phyloP scores from a whole-genome alignment of 2,329 filamentous ascomycete species.

The Aspergillus phoenicis region DNA sequence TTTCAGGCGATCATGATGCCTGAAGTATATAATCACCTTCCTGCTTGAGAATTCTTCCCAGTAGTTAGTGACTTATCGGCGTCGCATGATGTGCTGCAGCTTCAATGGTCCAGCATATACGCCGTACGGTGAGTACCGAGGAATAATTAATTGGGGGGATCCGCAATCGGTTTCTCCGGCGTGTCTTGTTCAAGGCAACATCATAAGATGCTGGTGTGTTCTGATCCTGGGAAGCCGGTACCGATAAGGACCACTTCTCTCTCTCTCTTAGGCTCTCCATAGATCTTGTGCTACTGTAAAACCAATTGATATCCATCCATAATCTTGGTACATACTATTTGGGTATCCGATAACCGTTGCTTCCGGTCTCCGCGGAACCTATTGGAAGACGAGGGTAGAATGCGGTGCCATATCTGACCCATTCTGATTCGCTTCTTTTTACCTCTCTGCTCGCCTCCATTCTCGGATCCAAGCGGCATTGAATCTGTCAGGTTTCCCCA shows the following conservation, averaged over 20 bases:
- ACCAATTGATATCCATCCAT: background rate
- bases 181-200: background rate
- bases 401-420: background rate
- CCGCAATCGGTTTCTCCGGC: slow-evolving; percentile 11
- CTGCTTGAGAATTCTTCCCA: slow-evolving; percentile 5
- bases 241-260: background rate
- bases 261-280: background rate
- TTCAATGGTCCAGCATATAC: background rate
- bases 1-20: slow-evolving; percentile 12
- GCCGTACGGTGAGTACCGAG: background rate
- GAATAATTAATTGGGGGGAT: slow-evolving; percentile 14
- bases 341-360: slow-evolving; percentile 4
- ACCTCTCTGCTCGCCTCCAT: background rate
- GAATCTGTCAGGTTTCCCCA: background rate
- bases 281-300: background rate
- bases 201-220: background rate
- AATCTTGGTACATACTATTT: background rate
- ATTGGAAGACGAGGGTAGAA: background rate
- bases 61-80: background rate
- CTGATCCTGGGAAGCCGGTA: background rate
- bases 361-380: slow-evolving; percentile 4
- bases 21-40: slow-evolving; percentile 13
- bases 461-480: background rate
- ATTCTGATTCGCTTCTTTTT: background rate
- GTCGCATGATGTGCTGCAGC: slow-evolving; percentile 19